Percentiles rank a stretch among this genome's conserved stretches.
These are phyloP conservation scores for Ascosphaera acerosa DNA, from an alignment of 2,329 filamentous ascomycete genomes.

Conservation along the genomic window DNA sequence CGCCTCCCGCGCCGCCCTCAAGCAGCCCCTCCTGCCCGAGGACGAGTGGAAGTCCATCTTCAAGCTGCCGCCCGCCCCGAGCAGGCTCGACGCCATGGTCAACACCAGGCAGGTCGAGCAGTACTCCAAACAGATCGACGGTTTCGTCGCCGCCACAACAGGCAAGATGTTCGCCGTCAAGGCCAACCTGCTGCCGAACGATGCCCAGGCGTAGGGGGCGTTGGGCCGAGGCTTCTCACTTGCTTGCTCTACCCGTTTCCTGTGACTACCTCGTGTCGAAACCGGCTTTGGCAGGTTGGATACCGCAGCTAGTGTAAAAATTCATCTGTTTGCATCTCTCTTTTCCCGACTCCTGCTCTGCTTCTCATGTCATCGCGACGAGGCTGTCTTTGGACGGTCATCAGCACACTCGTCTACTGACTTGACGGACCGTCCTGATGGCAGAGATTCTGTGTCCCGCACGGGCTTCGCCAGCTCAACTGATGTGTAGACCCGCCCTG, in stretches of 20 bases:
- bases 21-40: conserved; percentile 72
- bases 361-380: too few relatives aligned
- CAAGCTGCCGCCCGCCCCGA: conserved; percentile 91
- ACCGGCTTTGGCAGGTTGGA: too few relatives aligned
- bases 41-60: conserved; percentile 97
- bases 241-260: conserved; percentile 8
- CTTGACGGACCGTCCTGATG: too few relatives aligned
- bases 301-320: too few relatives aligned
- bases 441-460: too few relatives aligned
- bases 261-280: too few relatives aligned
- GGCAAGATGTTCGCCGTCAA: conserved; percentile 97
- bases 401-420: too few relatives aligned
- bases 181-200: conserved; percentile 36
- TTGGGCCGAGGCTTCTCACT: conserved; percentile 5
- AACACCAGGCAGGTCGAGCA: conserved; percentile 93
- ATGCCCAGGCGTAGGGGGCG: conserved; percentile 17
- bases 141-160: conserved; percentile 72
- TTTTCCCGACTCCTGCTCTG: too few relatives aligned
- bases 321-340: too few relatives aligned
- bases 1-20: conserved; percentile 54
- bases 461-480: too few relatives aligned
- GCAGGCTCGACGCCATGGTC: conserved; percentile 74
- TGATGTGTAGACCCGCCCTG: too few relatives aligned
- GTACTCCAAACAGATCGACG: conserved; percentile 91
- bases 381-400: too few relatives aligned